These are phyloP conservation scores for Gypsophila paniculata DNA, from an alignment of 179 eudicot genomes.

Conservation along the genomic window DNA sequence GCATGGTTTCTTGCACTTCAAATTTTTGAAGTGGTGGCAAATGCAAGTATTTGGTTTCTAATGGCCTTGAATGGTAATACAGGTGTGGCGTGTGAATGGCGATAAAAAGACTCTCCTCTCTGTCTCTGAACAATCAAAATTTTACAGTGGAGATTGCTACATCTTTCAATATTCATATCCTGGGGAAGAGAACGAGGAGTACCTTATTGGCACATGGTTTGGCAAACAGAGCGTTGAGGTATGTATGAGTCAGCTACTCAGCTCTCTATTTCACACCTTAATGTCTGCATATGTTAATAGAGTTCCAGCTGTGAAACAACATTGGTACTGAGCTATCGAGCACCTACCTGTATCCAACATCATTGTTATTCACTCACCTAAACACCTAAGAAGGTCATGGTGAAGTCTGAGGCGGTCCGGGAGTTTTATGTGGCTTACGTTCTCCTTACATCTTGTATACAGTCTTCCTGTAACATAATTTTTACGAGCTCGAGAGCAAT, in stretches of 20 bases:
- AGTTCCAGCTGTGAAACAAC: too few species aligned
- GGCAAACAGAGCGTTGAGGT: constrained; percentile 90
- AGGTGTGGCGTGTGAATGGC: constrained; percentile 94
- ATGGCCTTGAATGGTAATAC: constrained; percentile 20
- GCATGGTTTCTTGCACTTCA: background rate
- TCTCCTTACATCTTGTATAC: background rate
- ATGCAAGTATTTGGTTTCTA: constrained; percentile 5
- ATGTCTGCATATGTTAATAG: background rate
- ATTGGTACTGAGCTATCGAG: background rate
- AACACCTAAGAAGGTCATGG: background rate
- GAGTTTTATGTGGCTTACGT: background rate
- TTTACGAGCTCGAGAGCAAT: background rate
- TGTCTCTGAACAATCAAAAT: constrained; percentile 66
- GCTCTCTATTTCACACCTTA: background rate
- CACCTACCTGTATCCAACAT: background rate
- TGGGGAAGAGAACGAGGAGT: constrained; percentile 82
- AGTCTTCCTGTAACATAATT: background rate
- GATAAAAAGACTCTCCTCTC: constrained; percentile 60
- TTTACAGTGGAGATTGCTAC: constrained; percentile 92
- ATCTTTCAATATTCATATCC: constrained; percentile 84
- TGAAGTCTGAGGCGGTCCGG: background rate
- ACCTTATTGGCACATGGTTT: constrained; percentile 90
- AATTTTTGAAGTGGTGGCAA: background rate
- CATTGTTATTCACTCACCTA: background rate
- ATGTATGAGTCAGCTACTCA: constrained; percentile 8